Evolutionary conservation across 2,329 filamentous ascomycete genomes (phyloP).

Genomic region (Knoxdaviesia capensis): DNA sequence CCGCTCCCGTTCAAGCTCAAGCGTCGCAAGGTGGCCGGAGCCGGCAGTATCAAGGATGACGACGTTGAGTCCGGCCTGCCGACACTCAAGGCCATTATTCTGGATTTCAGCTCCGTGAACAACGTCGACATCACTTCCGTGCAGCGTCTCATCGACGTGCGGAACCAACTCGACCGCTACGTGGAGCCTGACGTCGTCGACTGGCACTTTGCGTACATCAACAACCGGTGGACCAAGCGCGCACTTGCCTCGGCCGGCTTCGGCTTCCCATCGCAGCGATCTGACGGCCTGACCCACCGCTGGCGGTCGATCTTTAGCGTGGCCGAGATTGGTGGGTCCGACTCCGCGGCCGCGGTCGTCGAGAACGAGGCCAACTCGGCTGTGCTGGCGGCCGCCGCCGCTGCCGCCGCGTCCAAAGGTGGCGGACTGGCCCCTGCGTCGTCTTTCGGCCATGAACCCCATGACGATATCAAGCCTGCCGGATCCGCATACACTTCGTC

Average conservation of each 20-base stretch:
- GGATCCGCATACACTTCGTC: not conserved
- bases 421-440: not conserved
- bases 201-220: slow-evolving; percentile 91
- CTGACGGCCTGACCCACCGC: slow-evolving; percentile 30
- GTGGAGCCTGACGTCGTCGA: slow-evolving; percentile 64
- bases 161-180: slow-evolving; percentile 82
- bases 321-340: slow-evolving; percentile 57
- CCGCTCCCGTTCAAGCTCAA: slow-evolving; percentile 28
- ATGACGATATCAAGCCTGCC: not conserved
- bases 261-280: slow-evolving; percentile 47
- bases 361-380: slow-evolving; percentile 41
- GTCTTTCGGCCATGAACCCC: not conserved
- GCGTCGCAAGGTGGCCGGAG: slow-evolving; percentile 5
- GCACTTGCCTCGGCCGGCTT: slow-evolving; percentile 77
- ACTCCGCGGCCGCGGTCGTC: slow-evolving; percentile 49
- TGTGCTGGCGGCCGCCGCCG: not conserved
- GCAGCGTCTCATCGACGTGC: slow-evolving; percentile 81
- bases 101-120: slow-evolving; percentile 88
- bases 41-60: slow-evolving; percentile 11
- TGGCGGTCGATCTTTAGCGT: slow-evolving; percentile 97
- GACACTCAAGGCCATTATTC: slow-evolving; percentile 68
- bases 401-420: slow-evolving; percentile 2
- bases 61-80: slow-evolving; percentile 24
- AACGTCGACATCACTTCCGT: slow-evolving; percentile 86
- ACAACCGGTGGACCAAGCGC: slow-evolving; percentile 86